Evolutionary conservation across 2,329 filamentous ascomycete genomes (phyloP).

Genomic region (Penicillium sp.): DNA sequence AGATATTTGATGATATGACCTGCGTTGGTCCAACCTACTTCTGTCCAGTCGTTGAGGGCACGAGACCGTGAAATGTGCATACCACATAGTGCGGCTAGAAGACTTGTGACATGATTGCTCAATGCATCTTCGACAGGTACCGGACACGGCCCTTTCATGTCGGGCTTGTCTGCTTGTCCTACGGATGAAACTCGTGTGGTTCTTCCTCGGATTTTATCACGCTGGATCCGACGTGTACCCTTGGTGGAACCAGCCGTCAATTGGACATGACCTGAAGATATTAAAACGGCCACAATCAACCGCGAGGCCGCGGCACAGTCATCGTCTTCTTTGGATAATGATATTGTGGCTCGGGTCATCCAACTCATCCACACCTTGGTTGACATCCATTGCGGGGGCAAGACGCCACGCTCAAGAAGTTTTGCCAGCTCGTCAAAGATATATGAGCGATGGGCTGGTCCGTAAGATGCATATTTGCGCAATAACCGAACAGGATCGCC

Average conservation of each 20-base stretch:
- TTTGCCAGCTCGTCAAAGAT: constrained; percentile 40
- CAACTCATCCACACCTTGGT: constrained; percentile 42
- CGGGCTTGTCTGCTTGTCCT: constrained; percentile 4
- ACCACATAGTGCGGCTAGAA: constrained; percentile 41
- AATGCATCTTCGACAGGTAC: constrained; percentile 41
- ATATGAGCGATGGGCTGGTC: constrained; percentile 29
- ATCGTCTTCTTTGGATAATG: constrained; percentile 39
- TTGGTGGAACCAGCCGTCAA: not conserved
- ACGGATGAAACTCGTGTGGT: constrained; percentile 24
- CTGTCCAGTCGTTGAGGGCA: constrained; percentile 15
- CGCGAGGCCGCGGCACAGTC: constrained; percentile 36
- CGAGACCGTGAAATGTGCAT: constrained; percentile 42
- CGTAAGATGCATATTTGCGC: constrained; percentile 31
- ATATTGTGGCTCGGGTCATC: constrained; percentile 41
- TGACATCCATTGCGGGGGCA: constrained; percentile 48
- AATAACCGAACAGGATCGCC: constrained; percentile 38
- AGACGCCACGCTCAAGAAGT: constrained; percentile 35
- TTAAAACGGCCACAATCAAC: constrained; percentile 38
- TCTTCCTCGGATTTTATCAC: not conserved
- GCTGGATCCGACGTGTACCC: not conserved
- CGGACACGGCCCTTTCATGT: constrained; percentile 30
- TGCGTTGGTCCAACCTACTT: constrained; percentile 27
- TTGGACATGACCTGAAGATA: constrained; percentile 30
- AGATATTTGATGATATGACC: constrained; percentile 30
- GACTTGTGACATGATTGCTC: constrained; percentile 41